Base-by-base conservation (phyloP, 768 basidiomycete genomes). In the Hortiboletus flavorubellus region DNA sequence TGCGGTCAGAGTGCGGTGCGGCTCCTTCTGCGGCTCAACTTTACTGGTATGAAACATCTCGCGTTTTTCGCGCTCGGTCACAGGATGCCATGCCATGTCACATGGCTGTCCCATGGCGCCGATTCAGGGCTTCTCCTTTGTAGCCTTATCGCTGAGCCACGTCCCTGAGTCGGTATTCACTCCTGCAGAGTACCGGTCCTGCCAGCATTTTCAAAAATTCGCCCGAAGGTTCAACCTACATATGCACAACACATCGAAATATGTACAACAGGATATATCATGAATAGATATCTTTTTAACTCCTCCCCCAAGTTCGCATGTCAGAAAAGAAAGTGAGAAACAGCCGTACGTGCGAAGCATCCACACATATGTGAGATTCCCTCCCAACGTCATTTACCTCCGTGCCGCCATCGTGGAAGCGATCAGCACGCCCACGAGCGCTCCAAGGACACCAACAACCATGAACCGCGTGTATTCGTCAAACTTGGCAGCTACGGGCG, bases 381-480 rank as follows among this genome's bases (percentile, higher is more conserved):
- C 18, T 14, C 16, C 38, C 14, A 10, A 3, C 18, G 15, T 30
- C n/a, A 2, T 47, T 59, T 30, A 68, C 51, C 61, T 61, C 46
- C 68, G 59, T 14, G 59, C 56, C 16, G 48, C 68, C 48, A 82
- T 53, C 50, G 78, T 68, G 8, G 82, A 78, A 46, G 79, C 81
- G 49, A 81, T 75, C 71, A 89, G 71, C 61, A 85, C 75, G 41
- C 85, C 85, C 2, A 74, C 82, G 15, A 89, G 67, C 3, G 79
- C 86, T 3, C 86, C 86, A n/a, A 87, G 60, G 5, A 79, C 77
- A 16, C 84, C 85, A 16, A 88, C 73, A 30, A 84, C 80, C 14
- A 80, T 80, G 81, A 85, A 85, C 35, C 78, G 79, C 38, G 81
- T 81, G 58, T 83, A 82, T 14, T 84, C 83, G 33, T 78, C 77